Percentiles rank a stretch among this genome's conserved stretches.
phyloP scores from a whole-genome alignment of 306 rosid species.

The Cotoneaster glaucophyllus region DNA sequence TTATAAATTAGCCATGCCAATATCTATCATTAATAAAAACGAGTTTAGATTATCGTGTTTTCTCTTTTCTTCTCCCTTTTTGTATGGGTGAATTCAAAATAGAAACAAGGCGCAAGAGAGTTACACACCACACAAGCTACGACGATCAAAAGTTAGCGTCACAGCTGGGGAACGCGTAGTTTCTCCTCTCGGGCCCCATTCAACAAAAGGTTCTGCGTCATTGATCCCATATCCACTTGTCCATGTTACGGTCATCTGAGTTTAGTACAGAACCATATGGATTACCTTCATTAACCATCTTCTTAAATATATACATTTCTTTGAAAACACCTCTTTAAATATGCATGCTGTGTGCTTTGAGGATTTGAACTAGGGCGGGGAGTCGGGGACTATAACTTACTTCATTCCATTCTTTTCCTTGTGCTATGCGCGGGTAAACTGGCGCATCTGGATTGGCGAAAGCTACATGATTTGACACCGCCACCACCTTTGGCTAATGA shows the following conservation, averaged over 20 bases:
- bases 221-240: slow-evolving; percentile 71
- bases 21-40: background rate
- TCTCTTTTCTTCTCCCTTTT: background rate
- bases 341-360: background rate
- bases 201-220: slow-evolving; percentile 75
- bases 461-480: slow-evolving; percentile 53
- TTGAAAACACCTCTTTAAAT: background rate
- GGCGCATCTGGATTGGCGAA: slow-evolving; percentile 75
- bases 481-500: slow-evolving; percentile 63
- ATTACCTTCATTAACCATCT: background rate
- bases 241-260: slow-evolving; percentile 81
- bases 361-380: background rate
- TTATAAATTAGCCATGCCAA: background rate
- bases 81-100: background rate
- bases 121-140: slow-evolving; percentile 62
- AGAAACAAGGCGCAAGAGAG: background rate
- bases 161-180: slow-evolving; percentile 49
- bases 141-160: slow-evolving; percentile 64
- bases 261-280: slow-evolving; percentile 7
- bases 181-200: slow-evolving; percentile 54
- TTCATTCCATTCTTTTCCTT: slow-evolving; percentile 78
- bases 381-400: slow-evolving; percentile 24
- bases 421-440: slow-evolving; percentile 81
- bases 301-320: background rate
- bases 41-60: background rate